phyloP scores from a whole-genome alignment of 2,329 filamentous ascomycete species.

The Ophiostoma piceae region DNA sequence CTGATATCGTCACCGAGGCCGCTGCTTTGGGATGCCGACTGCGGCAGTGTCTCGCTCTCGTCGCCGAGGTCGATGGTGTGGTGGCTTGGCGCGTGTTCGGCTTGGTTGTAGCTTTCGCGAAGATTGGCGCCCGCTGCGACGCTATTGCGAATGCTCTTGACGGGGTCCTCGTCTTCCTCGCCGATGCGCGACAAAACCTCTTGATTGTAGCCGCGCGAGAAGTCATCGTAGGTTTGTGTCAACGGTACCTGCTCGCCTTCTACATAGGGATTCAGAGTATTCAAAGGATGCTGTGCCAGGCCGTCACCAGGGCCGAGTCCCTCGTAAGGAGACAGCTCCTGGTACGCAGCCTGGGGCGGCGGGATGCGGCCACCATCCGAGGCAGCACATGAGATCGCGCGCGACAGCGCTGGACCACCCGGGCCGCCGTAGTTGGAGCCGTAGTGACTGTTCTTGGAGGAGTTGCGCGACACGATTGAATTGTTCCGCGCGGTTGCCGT shows the following conservation, averaged over 20 bases:
- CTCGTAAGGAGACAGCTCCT: constrained; percentile 27
- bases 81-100: constrained; percentile 22
- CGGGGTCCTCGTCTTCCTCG: constrained; percentile 32
- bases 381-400: neutral
- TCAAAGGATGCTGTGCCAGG: neutral
- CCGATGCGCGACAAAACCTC: constrained; percentile 38
- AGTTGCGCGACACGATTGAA: constrained; percentile 22
- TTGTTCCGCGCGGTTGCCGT: neutral
- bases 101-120: constrained; percentile 20
- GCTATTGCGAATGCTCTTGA: neutral
- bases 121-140: constrained; percentile 9
- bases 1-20: neutral
- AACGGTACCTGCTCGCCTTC: constrained; percentile 37
- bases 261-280: no score
- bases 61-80: neutral
- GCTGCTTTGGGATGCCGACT: neutral
- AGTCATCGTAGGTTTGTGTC: constrained; percentile 42
- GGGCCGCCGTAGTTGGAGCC: neutral
- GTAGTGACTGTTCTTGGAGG: constrained; percentile 13
- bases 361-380: neutral
- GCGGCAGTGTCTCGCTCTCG: constrained; percentile 7
- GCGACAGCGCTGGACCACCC: neutral
- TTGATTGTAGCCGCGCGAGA: constrained; percentile 39
- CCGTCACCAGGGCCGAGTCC: neutral
- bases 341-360: neutral